Conservation (phyloP, 2,329 filamentous ascomycete genomes). For the Neurospora sp. region DNA sequence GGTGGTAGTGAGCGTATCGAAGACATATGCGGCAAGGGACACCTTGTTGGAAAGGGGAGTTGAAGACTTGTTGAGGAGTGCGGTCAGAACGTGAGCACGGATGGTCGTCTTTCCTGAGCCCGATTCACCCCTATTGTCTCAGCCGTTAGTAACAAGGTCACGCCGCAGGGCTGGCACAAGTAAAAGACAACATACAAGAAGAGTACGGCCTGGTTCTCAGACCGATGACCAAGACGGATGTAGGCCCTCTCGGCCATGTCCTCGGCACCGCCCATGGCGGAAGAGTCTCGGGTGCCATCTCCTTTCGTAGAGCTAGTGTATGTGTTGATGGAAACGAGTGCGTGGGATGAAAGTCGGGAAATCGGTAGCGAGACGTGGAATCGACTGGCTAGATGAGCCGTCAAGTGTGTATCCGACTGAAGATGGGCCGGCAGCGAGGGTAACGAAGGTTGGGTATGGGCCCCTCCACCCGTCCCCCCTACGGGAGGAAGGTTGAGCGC, state of each 20-base stretch:
- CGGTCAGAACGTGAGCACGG: constrained; percentile 76
- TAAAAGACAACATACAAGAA: constrained; percentile 63
- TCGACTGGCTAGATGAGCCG: constrained; percentile 73
- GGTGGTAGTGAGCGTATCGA: constrained; percentile 91
- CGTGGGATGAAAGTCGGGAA: constrained; percentile 82
- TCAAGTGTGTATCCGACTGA: constrained; percentile 57
- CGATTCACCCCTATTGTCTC: constrained; percentile 68
- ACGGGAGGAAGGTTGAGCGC: constrained; percentile 46
- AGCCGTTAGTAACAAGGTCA: background rate
- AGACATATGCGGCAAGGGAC: constrained; percentile 87
- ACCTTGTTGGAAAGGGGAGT: constrained; percentile 90
- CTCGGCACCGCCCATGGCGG: constrained; percentile 84
- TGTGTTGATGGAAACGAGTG: constrained; percentile 85
- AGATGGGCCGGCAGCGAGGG: constrained; percentile 78
- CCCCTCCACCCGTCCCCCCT: constrained; percentile 41
- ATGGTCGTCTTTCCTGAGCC: constrained; percentile 94
- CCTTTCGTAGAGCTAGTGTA: constrained; percentile 85
- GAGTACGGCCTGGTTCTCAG: constrained; percentile 85
- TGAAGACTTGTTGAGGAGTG: constrained; percentile 79
- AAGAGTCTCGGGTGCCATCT: constrained; percentile 86
- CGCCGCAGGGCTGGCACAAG: background rate
- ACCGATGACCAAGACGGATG: constrained; percentile 73
- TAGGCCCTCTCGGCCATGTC: constrained; percentile 83
- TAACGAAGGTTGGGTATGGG: constrained; percentile 76
- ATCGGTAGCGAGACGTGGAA: constrained; percentile 90